A percentile compares a stretch with the other conserved stretches of the same genome.
phyloP scores from a whole-genome alignment of 129 eudicot genomes.

The Artemisia tridentata region DNA sequence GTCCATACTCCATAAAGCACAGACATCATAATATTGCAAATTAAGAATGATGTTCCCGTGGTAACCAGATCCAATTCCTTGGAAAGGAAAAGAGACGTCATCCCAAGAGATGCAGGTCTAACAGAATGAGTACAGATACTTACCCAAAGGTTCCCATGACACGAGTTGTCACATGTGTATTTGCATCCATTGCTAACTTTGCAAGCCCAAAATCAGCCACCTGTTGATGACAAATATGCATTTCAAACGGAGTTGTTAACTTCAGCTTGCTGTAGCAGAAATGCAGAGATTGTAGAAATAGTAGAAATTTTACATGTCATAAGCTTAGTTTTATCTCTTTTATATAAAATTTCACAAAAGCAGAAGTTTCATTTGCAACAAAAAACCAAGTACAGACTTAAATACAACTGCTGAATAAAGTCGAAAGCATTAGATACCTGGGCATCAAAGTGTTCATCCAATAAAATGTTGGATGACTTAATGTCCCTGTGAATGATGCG shows the following conservation, averaged over 20 bases:
- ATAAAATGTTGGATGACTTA: constrained; percentile 63
- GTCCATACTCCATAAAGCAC: too few species aligned
- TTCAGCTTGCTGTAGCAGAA: background rate
- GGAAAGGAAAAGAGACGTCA: background rate
- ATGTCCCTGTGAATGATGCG: constrained; percentile 62
- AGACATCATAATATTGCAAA: too few species aligned
- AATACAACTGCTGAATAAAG: background rate
- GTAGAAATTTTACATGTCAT: background rate
- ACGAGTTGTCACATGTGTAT: constrained; percentile 81
- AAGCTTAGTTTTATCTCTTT: too few species aligned
- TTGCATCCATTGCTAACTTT: constrained; percentile 62
- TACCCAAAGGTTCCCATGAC: constrained; percentile 14
- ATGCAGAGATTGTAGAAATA: background rate
- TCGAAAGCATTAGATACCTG: constrained; percentile 34
- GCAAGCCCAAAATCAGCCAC: constrained; percentile 94
- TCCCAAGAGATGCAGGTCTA: constrained; percentile 10
- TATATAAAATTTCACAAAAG: too few species aligned
- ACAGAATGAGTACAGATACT: background rate
- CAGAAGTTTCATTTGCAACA: too few species aligned
- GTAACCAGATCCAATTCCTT: background rate
- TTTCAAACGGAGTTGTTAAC: constrained; percentile 1
- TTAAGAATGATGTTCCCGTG: too few species aligned
- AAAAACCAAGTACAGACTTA: too few species aligned
- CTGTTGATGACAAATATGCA: constrained; percentile 33
- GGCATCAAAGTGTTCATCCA: constrained; percentile 66